Evolutionary conservation across 2,329 filamentous ascomycete genomes (phyloP), one percentile per base, ranked within the genome.

Genomic region (Cladosporium sp.): DNA sequence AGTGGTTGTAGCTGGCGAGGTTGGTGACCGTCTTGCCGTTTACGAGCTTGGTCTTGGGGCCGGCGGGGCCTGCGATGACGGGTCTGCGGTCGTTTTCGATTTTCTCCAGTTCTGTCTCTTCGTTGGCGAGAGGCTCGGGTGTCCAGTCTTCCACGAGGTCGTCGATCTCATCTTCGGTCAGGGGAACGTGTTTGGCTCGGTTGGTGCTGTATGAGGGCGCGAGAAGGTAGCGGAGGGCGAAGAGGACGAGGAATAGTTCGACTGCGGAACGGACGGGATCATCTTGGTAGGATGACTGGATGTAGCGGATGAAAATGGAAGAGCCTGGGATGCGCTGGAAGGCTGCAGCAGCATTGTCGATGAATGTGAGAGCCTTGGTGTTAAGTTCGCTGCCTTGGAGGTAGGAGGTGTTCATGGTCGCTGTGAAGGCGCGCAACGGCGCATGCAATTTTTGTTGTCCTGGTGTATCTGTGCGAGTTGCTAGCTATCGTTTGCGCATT

Each of bases 131-230:
- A 13, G 94, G 92, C 74, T 99, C 94, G 0, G 94, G 95, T 7
- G 86, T 88, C 94, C 94, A 99, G 65, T 99, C 94, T 57, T 96
- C 92, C 42, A 99, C 89, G 59, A 99, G 77, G 70, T 99, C 94
- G 70, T 99, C 94, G 65, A 99, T 95, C 77, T 99, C 94, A 83
- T 96, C 91, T 73, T 97, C 92, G 9, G 88, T 88, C 61, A 99
- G 79, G 67, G 90, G 89, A 62, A 97, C 91, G 66, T 91, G 91
- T 69, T 91, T 94, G 65, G 90, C 89, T 72, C 92, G 93, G 70
- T 89, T 85, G 15, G 92, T 97, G 63, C 90, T 91, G 76, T 99
- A 99, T 54, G 90, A 91, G 0, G 93, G 92, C 61, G 91, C 88
- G 61, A 97, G 80, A 56, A 99, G 80, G 74, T 99, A 99, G 62